Evolutionary conservation across 2,329 filamentous ascomycete genomes (phyloP), one percentile per base, ranked within the genome.

Genomic region (Trichophyton equinum): DNA sequence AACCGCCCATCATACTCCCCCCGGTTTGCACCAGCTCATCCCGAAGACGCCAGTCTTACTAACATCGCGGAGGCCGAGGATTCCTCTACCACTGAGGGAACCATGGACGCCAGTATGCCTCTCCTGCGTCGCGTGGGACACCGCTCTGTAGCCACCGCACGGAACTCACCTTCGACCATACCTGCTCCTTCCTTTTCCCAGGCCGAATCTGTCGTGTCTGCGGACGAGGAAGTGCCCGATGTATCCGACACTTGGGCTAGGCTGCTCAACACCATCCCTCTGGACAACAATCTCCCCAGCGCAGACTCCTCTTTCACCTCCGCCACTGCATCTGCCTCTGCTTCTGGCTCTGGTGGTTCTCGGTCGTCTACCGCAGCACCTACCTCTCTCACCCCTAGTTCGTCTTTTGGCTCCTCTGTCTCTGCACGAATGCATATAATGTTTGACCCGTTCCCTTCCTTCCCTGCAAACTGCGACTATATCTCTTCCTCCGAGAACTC

Each of bases 231-330:
- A 58, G 75, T 75, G 49, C 69, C 73, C 42, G 67, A 75, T 60
- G 79, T 77, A 44, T 81, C 83, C 64, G 79, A 81, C 57, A 78
- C 79, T 1, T 96, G 91, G 91, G 87, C 92, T 62, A 89, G 85
- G 2, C 83, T 96, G 59, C 78, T 91, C 61, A 86, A 82, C 5
- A 95, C 89, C 0, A 81, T 96, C 63, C 86, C 88, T 0, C 89
- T 89, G 0, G 91, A 96, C 71, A 85, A 87, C 15, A 86, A 89
- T 63, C 81, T 89, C 2, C 89, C 91, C 0, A 95, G 88, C 67
- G 82, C 84, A 1, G 84, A 88, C 33, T 91, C 90, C 0, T 96
- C 91, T 0, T 96, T 96, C 71, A 82, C 85, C 0, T 91, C 88
- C 33, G 68, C 67, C 8, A 68, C 70, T 15, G 69, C 71, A 25